Evolutionary conservation across 768 basidiomycete genomes (phyloP), one percentile per base, ranked within the genome.

Genomic region (Cyclocybe aegerita): DNA sequence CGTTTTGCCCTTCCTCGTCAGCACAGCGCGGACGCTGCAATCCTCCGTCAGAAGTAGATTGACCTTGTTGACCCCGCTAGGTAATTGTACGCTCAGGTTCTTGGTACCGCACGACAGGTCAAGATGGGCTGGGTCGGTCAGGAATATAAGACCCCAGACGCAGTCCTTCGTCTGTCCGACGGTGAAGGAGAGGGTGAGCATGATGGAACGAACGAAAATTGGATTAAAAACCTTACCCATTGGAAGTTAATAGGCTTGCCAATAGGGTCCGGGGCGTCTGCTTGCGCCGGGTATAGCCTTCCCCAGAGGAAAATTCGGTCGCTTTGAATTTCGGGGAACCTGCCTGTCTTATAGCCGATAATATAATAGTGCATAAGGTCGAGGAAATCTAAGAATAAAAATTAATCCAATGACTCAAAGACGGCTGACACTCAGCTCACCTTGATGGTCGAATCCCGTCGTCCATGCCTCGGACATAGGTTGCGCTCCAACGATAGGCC

Each of bases 391-490:
- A 38, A 9, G 23, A 14, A 33, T 34, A 33, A 23, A 1, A 35
- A 11, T 12, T n/a, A 37, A 15, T 31, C 10, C 17, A 32, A 17
- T 11, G 32, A 34, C 38, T 38, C n/a, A n/a, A 14, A 14, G n/a
- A 39, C 15, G 29, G 30, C 31, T 9, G 42, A 30, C 43, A 14
- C 37, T 8, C 2, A 10, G 43, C 58, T 34, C 16, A 67, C 69
- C 68, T 56, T 62, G 59, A 55, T 80, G 79, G 46, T 76, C 67
- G 54, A 77, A 82, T 1, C 83, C 83, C 54, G 79, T 59, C 23
- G 81, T 80, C 85, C 86, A 88, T 9, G 73, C 70, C 52, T 84
- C 68, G n/a, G 81, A 83, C 48, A 75, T 73, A 1, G 86, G 84
- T 65, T 83, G 82, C 11, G 67, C 76, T 8, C 83, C 82, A 45